phyloP scores from a whole-genome alignment of 495 filamentous ascomycete genomes.

The Lasiosphaeriaceae sp. region DNA sequence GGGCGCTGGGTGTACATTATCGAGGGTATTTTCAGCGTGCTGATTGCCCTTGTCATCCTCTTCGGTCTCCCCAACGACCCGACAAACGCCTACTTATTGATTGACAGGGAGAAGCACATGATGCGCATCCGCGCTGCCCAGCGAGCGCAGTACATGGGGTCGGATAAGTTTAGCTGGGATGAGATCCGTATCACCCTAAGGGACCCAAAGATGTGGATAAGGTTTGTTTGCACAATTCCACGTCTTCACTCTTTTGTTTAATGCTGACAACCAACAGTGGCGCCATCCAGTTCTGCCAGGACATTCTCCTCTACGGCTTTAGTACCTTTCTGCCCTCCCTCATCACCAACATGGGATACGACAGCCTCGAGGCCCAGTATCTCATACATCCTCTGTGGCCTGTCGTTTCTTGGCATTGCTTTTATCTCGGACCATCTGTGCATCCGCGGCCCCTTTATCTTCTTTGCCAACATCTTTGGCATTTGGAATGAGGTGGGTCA shows the following conservation, averaged over 20 bases:
- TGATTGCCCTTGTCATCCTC: slow-evolving; percentile 58
- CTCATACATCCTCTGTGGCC: slow-evolving; percentile 37
- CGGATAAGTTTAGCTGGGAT: slow-evolving; percentile 46
- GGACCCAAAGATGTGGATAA: slow-evolving; percentile 32
- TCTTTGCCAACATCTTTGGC: slow-evolving; percentile 42
- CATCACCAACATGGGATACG: slow-evolving; percentile 48
- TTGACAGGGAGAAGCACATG: slow-evolving; percentile 46
- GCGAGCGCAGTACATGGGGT: slow-evolving; percentile 41
- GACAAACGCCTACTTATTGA: slow-evolving; percentile 43
- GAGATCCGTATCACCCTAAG: slow-evolving; percentile 43
- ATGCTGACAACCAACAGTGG: slow-evolving; percentile 21
- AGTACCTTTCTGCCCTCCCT: slow-evolving; percentile 58
- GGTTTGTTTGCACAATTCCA: slow-evolving; percentile 9
- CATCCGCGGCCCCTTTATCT: slow-evolving; percentile 33
- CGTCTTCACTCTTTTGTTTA: no score
- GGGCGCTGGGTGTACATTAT: slow-evolving; percentile 79
- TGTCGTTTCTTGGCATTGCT: slow-evolving; percentile 40
- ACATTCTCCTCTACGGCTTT: slow-evolving; percentile 57
- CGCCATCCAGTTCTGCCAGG: slow-evolving; percentile 46
- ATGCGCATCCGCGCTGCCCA: slow-evolving; percentile 40
- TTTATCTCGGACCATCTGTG: slow-evolving; percentile 36
- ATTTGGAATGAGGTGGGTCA: no score
- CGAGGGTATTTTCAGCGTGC: slow-evolving; percentile 66
- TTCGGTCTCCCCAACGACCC: slow-evolving; percentile 58
- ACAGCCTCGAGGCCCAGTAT: slow-evolving; percentile 40